These are phyloP conservation scores for Mortierella claussenii DNA, from an alignment of 192 early-diverging fungal species.

Conservation along the genomic window DNA sequence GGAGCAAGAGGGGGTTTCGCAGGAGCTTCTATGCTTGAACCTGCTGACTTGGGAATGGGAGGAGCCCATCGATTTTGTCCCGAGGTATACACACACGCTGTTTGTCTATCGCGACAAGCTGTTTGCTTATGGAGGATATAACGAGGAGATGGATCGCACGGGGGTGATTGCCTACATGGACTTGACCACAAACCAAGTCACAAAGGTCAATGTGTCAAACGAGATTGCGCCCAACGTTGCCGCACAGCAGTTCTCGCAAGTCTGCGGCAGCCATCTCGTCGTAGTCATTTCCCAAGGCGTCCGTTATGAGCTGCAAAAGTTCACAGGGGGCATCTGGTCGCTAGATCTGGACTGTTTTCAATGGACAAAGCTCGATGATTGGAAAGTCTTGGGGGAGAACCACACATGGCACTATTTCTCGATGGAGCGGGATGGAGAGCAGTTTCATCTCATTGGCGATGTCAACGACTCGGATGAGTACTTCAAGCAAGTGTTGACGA, in stretches of 20 bases:
- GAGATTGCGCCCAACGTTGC: conserved; percentile 61
- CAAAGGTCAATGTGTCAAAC: conserved; percentile 59
- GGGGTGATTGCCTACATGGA: conserved; percentile 67
- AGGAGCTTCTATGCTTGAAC: conserved; percentile 58
- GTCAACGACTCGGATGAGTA: conserved; percentile 70
- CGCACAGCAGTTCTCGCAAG: conserved; percentile 71
- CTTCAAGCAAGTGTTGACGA: conserved; percentile 59
- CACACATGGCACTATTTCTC: conserved; percentile 71
- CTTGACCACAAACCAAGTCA: conserved; percentile 53
- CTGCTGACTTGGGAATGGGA: conserved; percentile 68
- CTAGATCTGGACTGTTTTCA: conserved; percentile 65
- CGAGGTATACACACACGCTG: conserved; percentile 64
- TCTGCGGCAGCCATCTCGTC: conserved; percentile 68
- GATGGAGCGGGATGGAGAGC: conserved; percentile 60
- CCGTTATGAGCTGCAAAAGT: conserved; percentile 53
- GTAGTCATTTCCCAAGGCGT: conserved; percentile 61
- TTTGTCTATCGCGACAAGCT: conserved; percentile 64
- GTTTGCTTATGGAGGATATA: conserved; percentile 69
- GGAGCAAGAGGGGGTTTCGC: conserved; percentile 42
- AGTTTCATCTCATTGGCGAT: conserved; percentile 68
- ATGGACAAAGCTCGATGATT: conserved; percentile 63
- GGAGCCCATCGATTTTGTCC: conserved; percentile 61
- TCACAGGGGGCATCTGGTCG: conserved; percentile 67
- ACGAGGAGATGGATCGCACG: conserved; percentile 66
- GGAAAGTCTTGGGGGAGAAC: conserved; percentile 50